A percentile compares a stretch with the other conserved stretches of the same genome.
These are phyloP conservation scores for Tilletia caries DNA, from an alignment of 1,284 basidiomycete species.

Conservation along the genomic window DNA sequence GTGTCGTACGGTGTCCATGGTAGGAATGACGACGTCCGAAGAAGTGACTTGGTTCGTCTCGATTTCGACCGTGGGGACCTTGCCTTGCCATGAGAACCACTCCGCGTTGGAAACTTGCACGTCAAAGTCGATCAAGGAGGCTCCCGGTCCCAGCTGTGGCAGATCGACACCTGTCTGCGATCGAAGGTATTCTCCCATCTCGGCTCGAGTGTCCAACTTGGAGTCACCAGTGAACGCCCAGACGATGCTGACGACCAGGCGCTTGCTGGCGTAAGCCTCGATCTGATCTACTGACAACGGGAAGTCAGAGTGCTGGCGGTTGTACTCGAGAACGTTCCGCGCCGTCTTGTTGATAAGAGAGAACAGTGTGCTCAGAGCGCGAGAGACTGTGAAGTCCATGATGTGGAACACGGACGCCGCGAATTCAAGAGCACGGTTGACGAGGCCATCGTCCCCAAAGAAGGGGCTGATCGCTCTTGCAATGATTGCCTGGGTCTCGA, in stretches of 20 bases:
- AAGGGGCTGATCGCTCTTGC: conserved; percentile 56
- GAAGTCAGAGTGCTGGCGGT: conserved; percentile 90
- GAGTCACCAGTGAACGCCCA: conserved; percentile 99
- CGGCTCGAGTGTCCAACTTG: conserved; percentile 79
- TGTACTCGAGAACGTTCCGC: conserved; percentile 91
- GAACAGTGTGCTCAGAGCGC: conserved; percentile 91
- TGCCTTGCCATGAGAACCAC: conserved; percentile 80
- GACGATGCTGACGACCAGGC: conserved; percentile 85
- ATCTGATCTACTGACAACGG: conserved; percentile 77
- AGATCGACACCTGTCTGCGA: conserved; percentile 84
- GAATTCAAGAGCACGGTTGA: conserved; percentile 72
- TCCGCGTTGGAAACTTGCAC: conserved; percentile 71
- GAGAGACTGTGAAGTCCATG: conserved; percentile 93
- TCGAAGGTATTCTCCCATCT: conserved; percentile 83
- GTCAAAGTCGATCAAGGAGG: conserved; percentile 90
- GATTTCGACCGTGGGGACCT: conserved; percentile 89
- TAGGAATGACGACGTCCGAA: conserved; percentile 94
- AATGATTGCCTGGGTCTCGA: conserved; percentile 73
- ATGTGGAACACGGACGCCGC: conserved; percentile 86
- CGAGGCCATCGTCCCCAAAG: conserved; percentile 72
- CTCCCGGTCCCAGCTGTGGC: conserved; percentile 67
- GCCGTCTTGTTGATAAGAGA: conserved; percentile 94
- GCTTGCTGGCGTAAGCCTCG: conserved; percentile 84
- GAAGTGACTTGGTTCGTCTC: conserved; percentile 93
- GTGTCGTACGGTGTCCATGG: conserved; percentile 96